Conservation (phyloP, 1,139 yeast genomes). For the Candida labiduridarum region DNA sequence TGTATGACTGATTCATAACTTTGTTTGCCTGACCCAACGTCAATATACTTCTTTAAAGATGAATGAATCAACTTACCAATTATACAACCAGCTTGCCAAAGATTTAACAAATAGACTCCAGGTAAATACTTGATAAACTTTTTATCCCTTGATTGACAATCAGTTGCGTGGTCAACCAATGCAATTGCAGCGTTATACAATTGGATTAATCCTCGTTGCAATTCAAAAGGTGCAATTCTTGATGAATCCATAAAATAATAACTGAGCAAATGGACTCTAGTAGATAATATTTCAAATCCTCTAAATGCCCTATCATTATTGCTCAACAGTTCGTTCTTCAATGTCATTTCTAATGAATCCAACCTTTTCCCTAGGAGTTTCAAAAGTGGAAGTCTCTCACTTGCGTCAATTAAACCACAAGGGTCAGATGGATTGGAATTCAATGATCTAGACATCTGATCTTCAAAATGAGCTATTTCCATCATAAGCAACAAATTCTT, state of each 20-base stretch:
- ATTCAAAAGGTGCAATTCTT: constrained; percentile 57
- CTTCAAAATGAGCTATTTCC: constrained; percentile 82
- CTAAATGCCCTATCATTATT: constrained; percentile 60
- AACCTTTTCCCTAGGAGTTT: constrained; percentile 70
- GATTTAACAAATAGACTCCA: constrained; percentile 73
- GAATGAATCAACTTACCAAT: constrained; percentile 81
- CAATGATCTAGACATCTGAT: constrained; percentile 77
- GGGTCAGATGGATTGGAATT: constrained; percentile 73
- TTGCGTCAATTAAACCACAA: constrained; percentile 63
- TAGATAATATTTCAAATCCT: constrained; percentile 65
- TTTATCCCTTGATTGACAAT: constrained; percentile 60
- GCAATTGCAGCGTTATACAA: constrained; percentile 80
- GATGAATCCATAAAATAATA: constrained; percentile 77
- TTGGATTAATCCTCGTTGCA: constrained; percentile 72
- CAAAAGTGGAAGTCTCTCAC: constrained; percentile 73
- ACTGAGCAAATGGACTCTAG: constrained; percentile 77
- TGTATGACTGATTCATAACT: constrained; percentile 71
- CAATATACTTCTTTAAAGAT: constrained; percentile 64
- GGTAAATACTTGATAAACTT: constrained; percentile 78
- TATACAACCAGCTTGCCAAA: constrained; percentile 92
- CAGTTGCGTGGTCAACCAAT: constrained; percentile 65
- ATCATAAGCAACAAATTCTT: constrained; percentile 68
- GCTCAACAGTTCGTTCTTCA: constrained; percentile 28
- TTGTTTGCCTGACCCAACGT: constrained; percentile 70
- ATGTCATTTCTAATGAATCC: constrained; percentile 68